Evolutionary conservation across 2,329 filamentous ascomycete genomes (phyloP), one percentile per base, ranked within the genome.

Genomic region (Trichoderma sp.): DNA sequence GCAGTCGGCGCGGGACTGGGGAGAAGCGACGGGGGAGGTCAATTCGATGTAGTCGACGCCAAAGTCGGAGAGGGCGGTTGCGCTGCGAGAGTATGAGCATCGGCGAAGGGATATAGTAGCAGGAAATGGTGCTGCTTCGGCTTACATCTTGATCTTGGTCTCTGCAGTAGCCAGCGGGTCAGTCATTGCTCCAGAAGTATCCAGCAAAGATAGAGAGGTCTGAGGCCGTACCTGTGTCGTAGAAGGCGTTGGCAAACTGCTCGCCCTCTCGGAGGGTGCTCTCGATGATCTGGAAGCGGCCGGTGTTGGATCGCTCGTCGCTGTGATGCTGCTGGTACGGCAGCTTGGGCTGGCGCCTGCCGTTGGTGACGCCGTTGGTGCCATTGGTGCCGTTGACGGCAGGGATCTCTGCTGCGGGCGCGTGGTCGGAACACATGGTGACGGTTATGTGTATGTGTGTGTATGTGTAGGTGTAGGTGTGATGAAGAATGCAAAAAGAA

Each of bases 11-110:
- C 89, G 87, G 96, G 80, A 96, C 92, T 80, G 93, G 1, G 28
- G n/a, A 43, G 90, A 93, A 62, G 93, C 90, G 68, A 89, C 91
- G 45, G 93, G 93, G 68, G 85, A 90, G 66, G 93, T 97, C 72
- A 97, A 83, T 80, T 97, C 93, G 15, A 75, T 72, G 28, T 73
- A 75, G 1, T 75, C 70, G 14, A 70, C 67, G 7, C 71, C 92
- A 72, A 96, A 96, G 39, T 91, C 66, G 24, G 70, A 68, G 7
- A 70, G 64, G 7, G 71, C 69, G 26, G 57, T 60, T 1, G 71
- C 70, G 48, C 69, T 69, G 58, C 44, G 5, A 17, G 30, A 26
- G 7, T 17, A 39, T 56, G 39, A 21, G 47, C 15, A 28, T 48
- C 2, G n/a, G 3, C 43, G 15, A n/a, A 34, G 43, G 2, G 15